These are phyloP conservation scores for Leccinum colubrinum DNA, from an alignment of 1,284 basidiomycete species.

Conservation along the genomic window DNA sequence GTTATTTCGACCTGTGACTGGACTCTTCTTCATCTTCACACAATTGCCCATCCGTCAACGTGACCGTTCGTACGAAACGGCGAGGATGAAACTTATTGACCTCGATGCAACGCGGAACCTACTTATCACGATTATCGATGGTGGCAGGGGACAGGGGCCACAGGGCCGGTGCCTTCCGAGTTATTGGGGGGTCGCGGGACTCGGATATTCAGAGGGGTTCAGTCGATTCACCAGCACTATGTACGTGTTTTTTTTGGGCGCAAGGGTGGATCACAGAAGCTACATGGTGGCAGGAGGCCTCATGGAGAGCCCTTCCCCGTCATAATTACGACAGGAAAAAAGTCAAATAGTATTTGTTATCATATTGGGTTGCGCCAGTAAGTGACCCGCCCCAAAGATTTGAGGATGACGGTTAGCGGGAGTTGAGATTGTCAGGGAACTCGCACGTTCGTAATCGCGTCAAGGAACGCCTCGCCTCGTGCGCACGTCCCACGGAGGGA, in stretches of 20 bases:
- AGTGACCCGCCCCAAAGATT: conserved; percentile 1
- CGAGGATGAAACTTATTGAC: not conserved
- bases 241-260: not conserved
- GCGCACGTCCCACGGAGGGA: conserved; percentile 6
- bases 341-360: not conserved
- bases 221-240: not conserved
- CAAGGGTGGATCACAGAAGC: not conserved
- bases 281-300: not conserved
- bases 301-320: not conserved
- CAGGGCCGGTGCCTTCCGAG: not conserved
- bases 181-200: not conserved
- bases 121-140: not conserved
- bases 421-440: not conserved
- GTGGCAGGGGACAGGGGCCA: not conserved
- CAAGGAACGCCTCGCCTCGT: conserved; percentile 14
- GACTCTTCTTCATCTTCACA: not conserved
- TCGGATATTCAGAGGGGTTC: not conserved
- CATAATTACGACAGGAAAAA: not conserved
- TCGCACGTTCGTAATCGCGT: conserved; percentile 20
- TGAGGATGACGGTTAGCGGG: conserved; percentile 1
- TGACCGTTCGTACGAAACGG: not conserved
- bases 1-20: not conserved
- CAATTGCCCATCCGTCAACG: not conserved
- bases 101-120: not conserved
- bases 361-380: not conserved